Evolutionary conservation across 768 basidiomycete genomes (phyloP), one percentile per base, ranked within the genome.

Genomic region (Hypholoma fasciculare): DNA sequence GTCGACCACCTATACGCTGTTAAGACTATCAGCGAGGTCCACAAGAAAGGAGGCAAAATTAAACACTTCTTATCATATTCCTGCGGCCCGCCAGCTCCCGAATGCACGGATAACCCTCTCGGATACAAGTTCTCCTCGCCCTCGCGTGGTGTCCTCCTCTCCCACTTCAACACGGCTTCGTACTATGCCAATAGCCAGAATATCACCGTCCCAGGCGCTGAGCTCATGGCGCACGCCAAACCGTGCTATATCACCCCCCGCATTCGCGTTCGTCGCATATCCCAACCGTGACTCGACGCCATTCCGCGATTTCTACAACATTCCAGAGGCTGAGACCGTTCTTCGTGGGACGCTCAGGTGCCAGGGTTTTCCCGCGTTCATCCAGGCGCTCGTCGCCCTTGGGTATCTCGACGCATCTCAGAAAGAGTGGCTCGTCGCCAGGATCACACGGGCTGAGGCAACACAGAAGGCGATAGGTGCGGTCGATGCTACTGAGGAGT

Each of bases 81-180:
- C 23, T 23, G 23, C 23, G 23, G 23, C 23, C 23, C 4, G 23
- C 95, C 96, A 47, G 93, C 95, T 0, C 92, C 94, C 6, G 89
- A 93, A 65, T 89, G 89, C 68, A 85, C 94, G 3, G 87, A 88
- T 68, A 99, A 98, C 78, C 95, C 97, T 2, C 88, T 98, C 56
- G 96, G 96, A 11, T 99, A 98, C 86, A 98, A 98, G 73, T 98
- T 99, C 78, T 97, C 94, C 39, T 98, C 96, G 97, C 96, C 94
- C 7, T 91, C 95, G 7, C 90, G 94, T 19, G 96, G 96, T 52
- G 95, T 96, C 44, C 88, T 99, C 55, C 89, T 98, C 64, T 96
- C 97, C 2, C 84, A 98, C 51, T 84, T 95, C 66, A 98, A 98
- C 79, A 79, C 83, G 37, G 97, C 94, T n/a, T 87, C 90, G 2